phyloP scores from a whole-genome alignment of 306 rosid species.

The Spatholobus suberectus region DNA sequence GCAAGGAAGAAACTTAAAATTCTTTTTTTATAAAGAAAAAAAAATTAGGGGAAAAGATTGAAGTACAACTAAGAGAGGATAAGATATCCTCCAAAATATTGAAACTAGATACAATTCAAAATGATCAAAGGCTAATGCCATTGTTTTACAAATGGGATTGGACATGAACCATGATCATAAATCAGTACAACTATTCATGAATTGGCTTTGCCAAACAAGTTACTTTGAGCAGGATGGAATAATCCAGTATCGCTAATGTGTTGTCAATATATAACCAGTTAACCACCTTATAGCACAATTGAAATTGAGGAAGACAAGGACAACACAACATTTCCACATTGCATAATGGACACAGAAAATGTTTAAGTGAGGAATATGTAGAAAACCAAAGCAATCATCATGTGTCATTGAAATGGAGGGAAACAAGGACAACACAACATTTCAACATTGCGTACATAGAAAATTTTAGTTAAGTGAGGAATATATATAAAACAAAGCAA shows the following conservation, averaged over 20 bases:
- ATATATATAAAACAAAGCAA: neutral
- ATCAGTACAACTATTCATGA: neutral
- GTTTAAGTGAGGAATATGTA: neutral
- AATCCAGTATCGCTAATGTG: neutral
- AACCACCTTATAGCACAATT: neutral
- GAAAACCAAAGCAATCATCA: neutral
- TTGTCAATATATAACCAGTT: neutral
- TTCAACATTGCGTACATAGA: neutral
- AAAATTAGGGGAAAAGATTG: neutral
- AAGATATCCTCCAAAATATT: slow-evolving; percentile 10
- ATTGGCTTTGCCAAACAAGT: neutral
- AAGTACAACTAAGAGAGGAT: neutral
- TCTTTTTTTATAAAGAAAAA: neutral
- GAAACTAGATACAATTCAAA: slow-evolving; percentile 2
- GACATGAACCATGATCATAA: slow-evolving; percentile 21
- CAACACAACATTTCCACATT: neutral
- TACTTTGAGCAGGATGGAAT: neutral
- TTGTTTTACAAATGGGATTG: neutral
- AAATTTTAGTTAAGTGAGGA: slow-evolving; percentile 10
- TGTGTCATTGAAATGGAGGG: neutral
- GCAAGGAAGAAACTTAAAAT: neutral
- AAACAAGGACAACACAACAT: neutral
- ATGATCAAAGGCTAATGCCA: neutral
- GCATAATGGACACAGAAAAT: neutral
- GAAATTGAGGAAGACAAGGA: neutral